Base-by-base conservation (phyloP, 192 early-diverging fungal species). In the Helicostylum pulchrum region DNA sequence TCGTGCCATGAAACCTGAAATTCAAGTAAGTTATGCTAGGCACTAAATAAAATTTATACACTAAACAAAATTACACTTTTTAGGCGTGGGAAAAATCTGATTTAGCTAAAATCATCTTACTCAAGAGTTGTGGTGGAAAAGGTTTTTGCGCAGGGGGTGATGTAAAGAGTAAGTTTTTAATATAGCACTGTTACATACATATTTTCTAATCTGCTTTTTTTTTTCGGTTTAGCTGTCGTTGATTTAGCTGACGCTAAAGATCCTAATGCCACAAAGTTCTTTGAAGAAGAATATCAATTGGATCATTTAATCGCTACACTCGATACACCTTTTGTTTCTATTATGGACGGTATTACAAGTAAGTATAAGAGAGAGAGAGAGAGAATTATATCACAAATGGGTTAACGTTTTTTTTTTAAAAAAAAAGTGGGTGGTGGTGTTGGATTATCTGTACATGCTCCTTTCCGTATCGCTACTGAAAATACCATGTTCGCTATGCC, bases 401-500 rank as follows among this genome's bases (percentile, higher is more conserved):
- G 52, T 53, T 58, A 17, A 17, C 36, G 4, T 3, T 17, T 58
- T 32, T 58, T 42, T 0, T 58, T 58, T 26, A 26, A 26, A 2
- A 26, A 26, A 26, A 26, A 26, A 26, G 91, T 99, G 97, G 97
- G 97, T 45, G 97, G 95, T 36, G 97, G 97, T 58, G 92, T 94
- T 42, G 97, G 97, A 34, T 73, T 99, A 15, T 94, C 94, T 30
- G 89, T 97, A 21, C 96, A 97, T 73, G 94, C 89, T 6, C 88
- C 95, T 20, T 98, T 99, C 84, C 82, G 97, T 30, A 90, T 99
- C 52, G 97, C 94, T 5, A 97, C 94, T 34, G 96, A 99, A 77
- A 86, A 90, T 17, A 94, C 97, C 1, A 64, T 96, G 60, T 96
- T 98, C 76, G 90, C 96, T 43, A 99, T 99, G 95, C 96, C 97